Base-by-base conservation (phyloP, 192 early-diverging fungal species). In the Podila horticola region DNA sequence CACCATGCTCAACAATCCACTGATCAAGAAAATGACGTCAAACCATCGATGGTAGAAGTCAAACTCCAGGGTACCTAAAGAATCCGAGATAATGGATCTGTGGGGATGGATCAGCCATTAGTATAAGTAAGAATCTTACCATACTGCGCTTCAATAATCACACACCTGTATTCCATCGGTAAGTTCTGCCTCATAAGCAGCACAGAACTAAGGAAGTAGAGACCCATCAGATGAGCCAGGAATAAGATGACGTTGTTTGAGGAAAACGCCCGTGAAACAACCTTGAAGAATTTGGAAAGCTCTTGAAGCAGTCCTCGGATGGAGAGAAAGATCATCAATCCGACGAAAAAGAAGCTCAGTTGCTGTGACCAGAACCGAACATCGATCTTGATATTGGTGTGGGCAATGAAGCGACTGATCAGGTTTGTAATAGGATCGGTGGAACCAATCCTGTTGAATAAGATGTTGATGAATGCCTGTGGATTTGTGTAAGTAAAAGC, bases 21-120 rank as follows among this genome's bases (percentile, higher is more conserved):
- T 91, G 20, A 96, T 86, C 50, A 98, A 77, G 83, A 96, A 97
- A 19, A 97, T 96, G 10, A 94, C 87, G 83, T 99, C 97, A 66
- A 96, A 97, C 77, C 96, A 97, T 59, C 91, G 92, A 74, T 94
- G 92, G 83, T 96, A 99, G 75, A 95, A 97, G 77, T 94, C 86
- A 69, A 97, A 96, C 61, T 96, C 94, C 19, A 96, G 91, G 15
- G 91, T 86, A 29, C 92, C 93, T 64, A 97, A 79, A 0, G 95
- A 90, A 13, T 90, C 91, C 2, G 93, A 93, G 51, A 96, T 94
- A 71, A 95, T 92, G 26, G 89, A 90, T 17, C 90, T 87, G 20
- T 65, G 57, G 12, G 1, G 55, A 31, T 31, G 48, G 13, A 45
- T 76, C 9, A 41, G 3, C 0, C 20, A 41, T 22, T 28, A 62